A percentile compares a stretch with the other conserved stretches of the same genome.
Conservation (phyloP, 2,329 filamentous ascomycete genomes). For the Aspergillus sojae region DNA sequence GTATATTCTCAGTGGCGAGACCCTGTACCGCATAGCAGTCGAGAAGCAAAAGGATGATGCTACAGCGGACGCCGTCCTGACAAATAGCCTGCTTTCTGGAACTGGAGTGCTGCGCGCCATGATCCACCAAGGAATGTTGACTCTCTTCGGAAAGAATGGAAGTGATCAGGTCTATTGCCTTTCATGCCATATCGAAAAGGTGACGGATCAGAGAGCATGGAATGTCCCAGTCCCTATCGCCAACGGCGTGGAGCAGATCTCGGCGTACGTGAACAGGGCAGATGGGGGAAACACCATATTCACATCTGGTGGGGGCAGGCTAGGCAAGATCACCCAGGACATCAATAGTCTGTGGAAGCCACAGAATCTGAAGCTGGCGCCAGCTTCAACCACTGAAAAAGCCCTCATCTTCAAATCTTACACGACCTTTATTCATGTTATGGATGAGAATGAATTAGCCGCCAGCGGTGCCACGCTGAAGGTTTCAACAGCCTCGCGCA, state of each 20-base stretch:
- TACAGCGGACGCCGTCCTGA: not conserved
- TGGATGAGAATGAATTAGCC: not conserved
- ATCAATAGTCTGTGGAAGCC: not conserved
- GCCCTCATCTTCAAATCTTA: slow-evolving; percentile 7
- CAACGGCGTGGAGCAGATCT: slow-evolving; percentile 6
- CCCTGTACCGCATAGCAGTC: slow-evolving; percentile 3
- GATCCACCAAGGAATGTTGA: slow-evolving; percentile 2
- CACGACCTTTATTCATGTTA: slow-evolving; percentile 5
- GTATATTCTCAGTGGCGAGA: slow-evolving; percentile 1
- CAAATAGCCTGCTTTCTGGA: not conserved
- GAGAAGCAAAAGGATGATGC: slow-evolving; percentile 1
- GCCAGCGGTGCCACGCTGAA: not conserved
- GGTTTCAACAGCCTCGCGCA: not conserved
- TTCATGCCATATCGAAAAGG: not conserved
- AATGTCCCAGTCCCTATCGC: slow-evolving; percentile 9
- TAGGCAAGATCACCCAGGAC: slow-evolving; percentile 3
- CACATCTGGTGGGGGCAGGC: not conserved
- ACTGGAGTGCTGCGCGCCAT: slow-evolving; percentile 7
- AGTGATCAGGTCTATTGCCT: slow-evolving; percentile 10
- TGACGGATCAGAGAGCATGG: slow-evolving; percentile 2
- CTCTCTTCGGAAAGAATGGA: slow-evolving; percentile 3
- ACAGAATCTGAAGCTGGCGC: slow-evolving; percentile 3
- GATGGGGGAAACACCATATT: slow-evolving; percentile 17
- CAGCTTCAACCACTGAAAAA: not conserved
- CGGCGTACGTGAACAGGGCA: slow-evolving; percentile 7